phyloP scores from a whole-genome alignment of 2,329 filamentous ascomycete genomes.

The Grosmannia serpens region DNA sequence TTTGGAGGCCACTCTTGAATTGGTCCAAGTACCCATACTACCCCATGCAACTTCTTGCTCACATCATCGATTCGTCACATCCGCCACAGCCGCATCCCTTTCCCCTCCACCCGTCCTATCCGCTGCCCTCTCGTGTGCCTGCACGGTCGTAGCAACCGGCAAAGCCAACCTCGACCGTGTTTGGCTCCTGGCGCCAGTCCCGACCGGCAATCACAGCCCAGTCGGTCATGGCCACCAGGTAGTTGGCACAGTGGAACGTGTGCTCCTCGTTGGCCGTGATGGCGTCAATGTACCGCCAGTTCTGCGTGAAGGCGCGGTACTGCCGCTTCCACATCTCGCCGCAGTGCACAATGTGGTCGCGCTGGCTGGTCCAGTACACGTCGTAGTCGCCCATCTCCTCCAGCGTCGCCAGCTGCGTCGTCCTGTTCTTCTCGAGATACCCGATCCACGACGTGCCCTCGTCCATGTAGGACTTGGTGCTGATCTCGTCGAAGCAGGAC shows the following conservation, averaged over 20 bases:
- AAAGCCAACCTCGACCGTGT: not conserved
- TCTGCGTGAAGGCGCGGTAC: not conserved
- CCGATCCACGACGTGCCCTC: not conserved
- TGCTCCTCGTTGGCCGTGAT: not conserved
- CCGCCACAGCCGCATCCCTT: too few species aligned
- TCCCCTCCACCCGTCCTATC: not conserved
- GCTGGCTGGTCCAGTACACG: not conserved
- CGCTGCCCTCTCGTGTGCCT: not conserved
- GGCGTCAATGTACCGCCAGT: not conserved
- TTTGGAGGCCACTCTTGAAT: too few species aligned
- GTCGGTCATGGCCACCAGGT: not conserved
- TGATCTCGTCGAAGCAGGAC: not conserved
- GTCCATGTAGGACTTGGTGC: not conserved
- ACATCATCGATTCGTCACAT: too few species aligned
- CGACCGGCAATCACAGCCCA: not conserved
- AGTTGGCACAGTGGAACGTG: not conserved
- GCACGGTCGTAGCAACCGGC: not conserved
- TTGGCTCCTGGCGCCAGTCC: not conserved
- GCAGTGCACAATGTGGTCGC: constrained; percentile 1
- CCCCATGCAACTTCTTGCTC: too few species aligned
- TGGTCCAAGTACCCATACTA: too few species aligned
- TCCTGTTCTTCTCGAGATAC: not conserved
- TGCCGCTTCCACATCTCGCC: not conserved
- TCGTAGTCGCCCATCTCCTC: not conserved
- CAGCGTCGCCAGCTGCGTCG: not conserved